A percentile compares a stretch with the other conserved stretches of the same genome.
Evolutionary conservation across 176 grass and related monocot genomes (phyloP).

Genomic region (Eremochloa ophiuroides): DNA sequence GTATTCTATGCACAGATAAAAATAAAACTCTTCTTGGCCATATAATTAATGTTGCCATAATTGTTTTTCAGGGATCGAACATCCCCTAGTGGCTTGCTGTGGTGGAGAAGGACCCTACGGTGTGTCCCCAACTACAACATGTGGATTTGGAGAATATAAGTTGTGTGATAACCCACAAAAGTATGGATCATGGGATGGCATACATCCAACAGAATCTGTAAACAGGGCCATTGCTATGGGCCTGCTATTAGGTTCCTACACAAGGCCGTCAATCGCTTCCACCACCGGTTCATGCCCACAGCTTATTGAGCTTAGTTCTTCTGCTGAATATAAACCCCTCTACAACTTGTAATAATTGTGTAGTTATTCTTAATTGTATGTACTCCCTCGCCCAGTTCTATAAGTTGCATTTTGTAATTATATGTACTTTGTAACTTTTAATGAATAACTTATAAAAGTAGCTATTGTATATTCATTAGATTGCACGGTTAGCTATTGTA

Average conservation of each 20-base stretch:
- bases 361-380: neutral
- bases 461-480: neutral
- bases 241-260: conserved; percentile 39
- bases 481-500: neutral
- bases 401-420: neutral
- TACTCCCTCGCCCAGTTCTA: neutral
- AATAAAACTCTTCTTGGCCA: neutral
- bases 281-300: conserved; percentile 13
- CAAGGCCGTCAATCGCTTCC: conserved; percentile 27
- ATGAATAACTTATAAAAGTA: neutral
- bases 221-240: conserved; percentile 51
- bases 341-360: conserved; percentile 26
- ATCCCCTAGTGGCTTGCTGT: conserved; percentile 58
- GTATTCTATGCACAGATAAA: too few relatives aligned
- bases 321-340: too few relatives aligned
- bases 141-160: conserved; percentile 29
- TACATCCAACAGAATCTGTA: conserved; percentile 45
- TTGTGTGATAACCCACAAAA: conserved; percentile 47
- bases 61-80: conserved; percentile 37
- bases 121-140: neutral
- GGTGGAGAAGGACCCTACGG: conserved; percentile 38
- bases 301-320: neutral
- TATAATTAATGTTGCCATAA: neutral
- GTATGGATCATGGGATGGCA: conserved; percentile 67
- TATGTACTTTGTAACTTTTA: neutral